These are phyloP conservation scores for Fraxinus sp. DNA, from an alignment of 305 asterid species.

Conservation along the genomic window DNA sequence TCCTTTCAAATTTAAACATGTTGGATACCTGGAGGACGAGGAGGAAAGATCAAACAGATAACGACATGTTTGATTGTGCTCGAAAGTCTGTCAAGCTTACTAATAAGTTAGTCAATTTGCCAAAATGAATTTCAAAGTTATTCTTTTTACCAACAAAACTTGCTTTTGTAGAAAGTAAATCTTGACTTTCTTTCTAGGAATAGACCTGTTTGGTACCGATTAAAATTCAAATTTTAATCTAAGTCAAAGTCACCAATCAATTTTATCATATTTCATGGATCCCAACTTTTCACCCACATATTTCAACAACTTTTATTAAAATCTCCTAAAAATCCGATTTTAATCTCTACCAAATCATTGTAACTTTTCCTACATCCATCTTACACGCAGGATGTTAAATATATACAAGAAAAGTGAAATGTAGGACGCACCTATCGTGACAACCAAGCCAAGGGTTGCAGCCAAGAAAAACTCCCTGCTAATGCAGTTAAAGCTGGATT, in stretches of 20 bases:
- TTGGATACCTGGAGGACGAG: background rate
- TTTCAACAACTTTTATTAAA: no score
- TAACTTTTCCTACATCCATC: background rate
- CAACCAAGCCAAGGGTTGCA: constrained; percentile 58
- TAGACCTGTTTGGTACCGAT: no score
- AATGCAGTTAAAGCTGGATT: constrained; percentile 61
- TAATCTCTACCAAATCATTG: background rate
- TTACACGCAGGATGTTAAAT: background rate
- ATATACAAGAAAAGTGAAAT: background rate
- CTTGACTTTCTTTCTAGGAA: background rate
- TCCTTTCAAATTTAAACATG: background rate
- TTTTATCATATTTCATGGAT: no score
- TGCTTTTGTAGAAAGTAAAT: background rate
- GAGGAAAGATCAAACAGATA: background rate
- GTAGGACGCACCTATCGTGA: constrained; percentile 66
- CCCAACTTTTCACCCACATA: no score
- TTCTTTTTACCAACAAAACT: background rate
- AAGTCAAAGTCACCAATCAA: no score
- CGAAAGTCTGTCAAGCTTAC: background rate
- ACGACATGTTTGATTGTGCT: background rate
- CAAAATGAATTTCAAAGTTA: background rate
- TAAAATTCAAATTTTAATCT: no score
- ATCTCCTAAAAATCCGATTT: no score
- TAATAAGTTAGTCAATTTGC: background rate
- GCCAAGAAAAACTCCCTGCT: constrained; percentile 75